Evolutionary conservation across 106 monocot species (phyloP).

Genomic region (Platanthera guangdongensis): DNA sequence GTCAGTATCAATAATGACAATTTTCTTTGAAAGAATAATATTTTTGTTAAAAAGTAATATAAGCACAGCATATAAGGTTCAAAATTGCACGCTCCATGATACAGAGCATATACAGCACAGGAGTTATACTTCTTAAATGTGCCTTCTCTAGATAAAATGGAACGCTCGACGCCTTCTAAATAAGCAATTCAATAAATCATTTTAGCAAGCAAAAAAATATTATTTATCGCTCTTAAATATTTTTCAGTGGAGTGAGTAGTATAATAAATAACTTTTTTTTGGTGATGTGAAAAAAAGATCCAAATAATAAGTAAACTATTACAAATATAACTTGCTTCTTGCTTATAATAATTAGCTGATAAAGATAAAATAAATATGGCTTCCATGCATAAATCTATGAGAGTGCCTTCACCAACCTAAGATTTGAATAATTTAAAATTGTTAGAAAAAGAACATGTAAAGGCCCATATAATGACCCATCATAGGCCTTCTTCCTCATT

Average conservation of each 20-base stretch:
- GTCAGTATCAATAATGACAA: background rate
- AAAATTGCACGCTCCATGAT: background rate
- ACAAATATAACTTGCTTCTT: background rate
- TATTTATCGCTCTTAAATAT: background rate
- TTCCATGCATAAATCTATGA: background rate
- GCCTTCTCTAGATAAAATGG: background rate
- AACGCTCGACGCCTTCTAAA: background rate
- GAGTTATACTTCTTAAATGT: background rate
- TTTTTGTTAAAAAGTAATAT: background rate
- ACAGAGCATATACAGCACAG: background rate
- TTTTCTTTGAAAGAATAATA: background rate
- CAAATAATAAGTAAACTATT: background rate
- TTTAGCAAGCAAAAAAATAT: background rate
- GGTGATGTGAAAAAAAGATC: background rate
- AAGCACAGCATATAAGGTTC: background rate
- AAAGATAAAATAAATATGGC: background rate
- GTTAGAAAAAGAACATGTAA: too few relatives aligned
- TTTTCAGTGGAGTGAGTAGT: background rate
- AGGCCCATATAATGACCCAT: too few relatives aligned
- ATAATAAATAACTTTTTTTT: background rate
- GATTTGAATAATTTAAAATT: background rate
- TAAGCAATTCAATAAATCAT: background rate
- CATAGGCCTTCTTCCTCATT: too few relatives aligned
- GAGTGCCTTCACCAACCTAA: background rate
- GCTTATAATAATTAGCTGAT: background rate